Evolutionary conservation across 176 grass and related monocot species (phyloP).

Genomic region (Bothriochloa decipiens): DNA sequence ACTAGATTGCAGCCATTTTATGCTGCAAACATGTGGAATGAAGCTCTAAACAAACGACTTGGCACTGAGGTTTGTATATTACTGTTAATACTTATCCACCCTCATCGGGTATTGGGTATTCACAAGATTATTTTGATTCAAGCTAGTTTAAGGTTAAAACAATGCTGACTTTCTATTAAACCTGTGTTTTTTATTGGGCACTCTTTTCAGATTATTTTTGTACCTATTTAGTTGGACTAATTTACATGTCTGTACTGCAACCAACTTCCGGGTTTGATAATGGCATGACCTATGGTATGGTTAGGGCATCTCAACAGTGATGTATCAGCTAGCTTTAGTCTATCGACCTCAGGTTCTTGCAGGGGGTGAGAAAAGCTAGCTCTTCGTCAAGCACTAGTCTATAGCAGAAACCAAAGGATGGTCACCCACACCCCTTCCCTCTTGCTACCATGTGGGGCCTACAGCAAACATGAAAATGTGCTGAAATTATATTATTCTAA

Average conservation of each 20-base stretch:
- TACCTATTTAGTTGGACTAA: constrained; percentile 10
- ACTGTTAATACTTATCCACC: not conserved
- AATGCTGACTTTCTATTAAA: not conserved
- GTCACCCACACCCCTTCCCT: not conserved
- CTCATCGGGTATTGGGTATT: not conserved
- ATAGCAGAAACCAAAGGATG: not conserved
- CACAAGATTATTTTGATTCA: not conserved
- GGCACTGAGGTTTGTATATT: constrained; percentile 74
- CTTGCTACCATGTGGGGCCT: not conserved
- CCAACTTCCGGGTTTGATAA: constrained; percentile 1
- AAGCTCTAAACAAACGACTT: constrained; percentile 97
- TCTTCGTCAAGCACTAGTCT: not conserved
- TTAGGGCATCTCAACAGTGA: not conserved
- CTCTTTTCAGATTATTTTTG: constrained; percentile 4
- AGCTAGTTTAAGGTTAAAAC: not conserved
- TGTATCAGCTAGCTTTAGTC: not conserved
- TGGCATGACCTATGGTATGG: not conserved
- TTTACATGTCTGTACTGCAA: not conserved
- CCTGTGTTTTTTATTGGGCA: not conserved
- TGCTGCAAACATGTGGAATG: constrained; percentile 99
- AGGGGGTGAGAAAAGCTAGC: not conserved
- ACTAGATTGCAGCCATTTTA: constrained; percentile 94
- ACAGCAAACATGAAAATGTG: not conserved
- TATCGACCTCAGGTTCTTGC: not conserved
- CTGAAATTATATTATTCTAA: not conserved